These are phyloP conservation scores for Pythium grandisporangium DNA, from an alignment of 352 stramenopile species.

Conservation along the genomic window DNA sequence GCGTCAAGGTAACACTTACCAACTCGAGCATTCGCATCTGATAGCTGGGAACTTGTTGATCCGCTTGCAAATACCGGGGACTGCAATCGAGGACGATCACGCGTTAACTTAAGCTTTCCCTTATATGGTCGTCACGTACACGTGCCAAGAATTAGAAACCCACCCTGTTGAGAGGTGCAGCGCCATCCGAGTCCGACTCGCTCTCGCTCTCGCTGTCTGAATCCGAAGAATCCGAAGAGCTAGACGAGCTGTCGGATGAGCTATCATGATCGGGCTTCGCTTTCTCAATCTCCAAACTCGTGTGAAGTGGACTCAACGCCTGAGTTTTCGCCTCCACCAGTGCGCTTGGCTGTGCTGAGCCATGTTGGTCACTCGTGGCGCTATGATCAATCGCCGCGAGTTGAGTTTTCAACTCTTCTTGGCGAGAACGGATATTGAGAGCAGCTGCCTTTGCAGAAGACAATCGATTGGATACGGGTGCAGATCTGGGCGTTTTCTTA, in stretches of 20 bases:
- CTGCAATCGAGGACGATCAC: constrained; percentile 18
- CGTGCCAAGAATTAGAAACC: constrained; percentile 30
- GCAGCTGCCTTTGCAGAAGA: constrained; percentile 80
- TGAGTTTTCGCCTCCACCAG: constrained; percentile 6
- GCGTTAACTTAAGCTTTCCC: constrained; percentile 14
- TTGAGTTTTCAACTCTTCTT: constrained; percentile 75
- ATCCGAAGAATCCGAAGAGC: constrained; percentile 73
- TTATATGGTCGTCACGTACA: no score
- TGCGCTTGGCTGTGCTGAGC: no score
- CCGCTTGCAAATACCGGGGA: constrained; percentile 12
- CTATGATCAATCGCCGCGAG: constrained; percentile 61
- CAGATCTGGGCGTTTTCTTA: constrained; percentile 34
- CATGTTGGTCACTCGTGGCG: no score
- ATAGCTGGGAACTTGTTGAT: constrained; percentile 11
- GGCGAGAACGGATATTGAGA: constrained; percentile 54
- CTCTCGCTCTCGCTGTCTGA: constrained; percentile 83
- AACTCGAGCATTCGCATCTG: constrained; percentile 11
- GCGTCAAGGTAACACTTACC: no score
- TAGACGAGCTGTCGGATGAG: constrained; percentile 62
- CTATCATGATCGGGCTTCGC: constrained; percentile 19
- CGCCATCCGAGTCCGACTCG: constrained; percentile 68
- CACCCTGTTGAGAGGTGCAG: constrained; percentile 76
- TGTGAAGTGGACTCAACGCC: background rate
- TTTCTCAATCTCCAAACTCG: constrained; percentile 36
- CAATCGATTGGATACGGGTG: constrained; percentile 49